Evolutionary conservation across 257 asterid genomes (phyloP), one percentile per base, ranked within the genome.

Genomic region (Nicotiana attenuata): DNA sequence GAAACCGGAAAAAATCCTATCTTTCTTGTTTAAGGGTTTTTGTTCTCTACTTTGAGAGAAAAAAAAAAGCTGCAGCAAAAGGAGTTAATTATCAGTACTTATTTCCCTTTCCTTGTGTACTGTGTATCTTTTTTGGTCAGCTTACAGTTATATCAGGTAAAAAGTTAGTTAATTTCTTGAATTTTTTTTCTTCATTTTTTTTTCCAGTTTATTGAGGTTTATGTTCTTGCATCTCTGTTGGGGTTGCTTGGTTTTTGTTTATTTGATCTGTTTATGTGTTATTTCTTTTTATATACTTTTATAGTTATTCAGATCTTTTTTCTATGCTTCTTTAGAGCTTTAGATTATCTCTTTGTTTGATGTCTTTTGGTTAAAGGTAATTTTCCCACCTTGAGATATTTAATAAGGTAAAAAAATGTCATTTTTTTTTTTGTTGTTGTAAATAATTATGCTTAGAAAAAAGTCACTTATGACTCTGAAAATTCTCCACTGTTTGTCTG

Each of bases 91-190:
- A 78, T 85, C 61, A 45, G 61, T 73, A 73, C 79, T 45, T 75
- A 20, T 82, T 82, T 68, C 11, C 69, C 53, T 47, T 56, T 41
- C 64, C 81, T 78, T 66, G 28, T 83, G 78, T 59, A 67, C 82
- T 56, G 81, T 75, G 52, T 52, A 31, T 13, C 59, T 28, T 75
- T 80, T 80, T 85, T 19, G 81, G 78, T 83, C 59, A 71, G 84
- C 81, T 86, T 86, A 26, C 81, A 73, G 87, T 86, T 85, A 80
- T 83, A 82, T 88, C 78, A 22, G 89, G 89, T 85, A 87, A 80
- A 66, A 5, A 33, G 77, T 71, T 68, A 47, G 67, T 83, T 86
- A 82, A 65, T 87, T 81, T 73, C 82, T 77, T 47, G 50, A 65
- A 26, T 35, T 31, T 10, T 47, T 33, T n/a, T 26, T 28, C 20